A percentile compares a stretch with the other conserved stretches of the same genome.
phyloP scores from a whole-genome alignment of 192 early-diverging fungal genomes.

The Oehlia diaphana region DNA sequence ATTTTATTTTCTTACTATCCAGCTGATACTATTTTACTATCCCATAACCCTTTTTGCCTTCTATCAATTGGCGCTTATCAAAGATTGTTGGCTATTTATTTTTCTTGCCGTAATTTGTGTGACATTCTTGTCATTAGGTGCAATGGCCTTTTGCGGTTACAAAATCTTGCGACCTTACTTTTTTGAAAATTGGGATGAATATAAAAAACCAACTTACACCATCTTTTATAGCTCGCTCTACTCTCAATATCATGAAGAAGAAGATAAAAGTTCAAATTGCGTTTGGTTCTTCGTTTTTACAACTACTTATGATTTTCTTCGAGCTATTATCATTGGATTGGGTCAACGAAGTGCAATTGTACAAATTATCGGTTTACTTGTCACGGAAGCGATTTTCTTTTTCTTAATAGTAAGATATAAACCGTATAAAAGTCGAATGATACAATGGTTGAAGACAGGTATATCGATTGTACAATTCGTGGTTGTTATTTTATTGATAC shows the following conservation, averaged over 20 bases:
- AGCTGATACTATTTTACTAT: slow-evolving; percentile 22
- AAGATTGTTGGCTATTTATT: slow-evolving; percentile 17
- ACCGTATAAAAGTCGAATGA: slow-evolving; percentile 3
- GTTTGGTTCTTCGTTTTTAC: slow-evolving; percentile 6
- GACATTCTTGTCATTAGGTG: slow-evolving; percentile 3
- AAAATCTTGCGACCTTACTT: slow-evolving; percentile 1
- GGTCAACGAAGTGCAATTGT: neutral
- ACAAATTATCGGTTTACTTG: neutral
- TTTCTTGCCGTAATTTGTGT: slow-evolving; percentile 3
- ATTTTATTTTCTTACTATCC: neutral
- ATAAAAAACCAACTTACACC: neutral
- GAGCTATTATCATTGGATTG: slow-evolving; percentile 7
- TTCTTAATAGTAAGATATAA: neutral
- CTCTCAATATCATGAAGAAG: neutral
- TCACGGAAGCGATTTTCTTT: slow-evolving; percentile 4
- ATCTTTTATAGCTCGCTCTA: slow-evolving; percentile 12
- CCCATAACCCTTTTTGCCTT: slow-evolving; percentile 2
- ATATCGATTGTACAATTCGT: neutral
- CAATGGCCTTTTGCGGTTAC: neutral
- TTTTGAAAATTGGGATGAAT: neutral
- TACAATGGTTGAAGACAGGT: neutral
- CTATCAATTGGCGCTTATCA: slow-evolving; percentile 7
- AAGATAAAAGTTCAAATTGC: neutral
- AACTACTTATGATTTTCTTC: slow-evolving; percentile 11
- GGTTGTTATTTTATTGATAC: neutral